Conservation (phyloP, 2,329 filamentous ascomycete genomes). For the Xylaria sp. region DNA sequence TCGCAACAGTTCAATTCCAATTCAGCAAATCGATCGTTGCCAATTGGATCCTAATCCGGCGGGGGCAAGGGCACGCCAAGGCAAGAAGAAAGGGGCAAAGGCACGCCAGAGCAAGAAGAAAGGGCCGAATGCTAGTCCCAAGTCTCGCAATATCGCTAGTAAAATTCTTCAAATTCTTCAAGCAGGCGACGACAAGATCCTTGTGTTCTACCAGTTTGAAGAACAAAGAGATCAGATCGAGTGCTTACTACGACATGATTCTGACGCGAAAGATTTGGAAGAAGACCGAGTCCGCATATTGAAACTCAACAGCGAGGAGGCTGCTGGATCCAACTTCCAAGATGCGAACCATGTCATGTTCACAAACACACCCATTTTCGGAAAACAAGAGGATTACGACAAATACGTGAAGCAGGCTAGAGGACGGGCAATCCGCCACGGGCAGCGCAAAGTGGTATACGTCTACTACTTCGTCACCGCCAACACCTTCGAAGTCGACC, state of each 20-base stretch:
- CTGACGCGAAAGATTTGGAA: neutral
- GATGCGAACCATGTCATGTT: constrained; percentile 52
- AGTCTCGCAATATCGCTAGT: constrained; percentile 32
- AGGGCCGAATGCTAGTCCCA: constrained; percentile 29
- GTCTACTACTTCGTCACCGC: constrained; percentile 49
- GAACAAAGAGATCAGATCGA: constrained; percentile 39
- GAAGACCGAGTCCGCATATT: constrained; percentile 42
- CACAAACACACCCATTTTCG: constrained; percentile 43
- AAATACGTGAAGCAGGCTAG: constrained; percentile 48
- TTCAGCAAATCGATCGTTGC: constrained; percentile 20
- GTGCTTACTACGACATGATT: constrained; percentile 27
- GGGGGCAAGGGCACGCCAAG: neutral
- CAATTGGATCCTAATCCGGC: neutral
- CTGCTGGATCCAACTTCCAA: constrained; percentile 50
- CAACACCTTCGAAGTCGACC: constrained; percentile 49
- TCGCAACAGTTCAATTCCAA: constrained; percentile 16
- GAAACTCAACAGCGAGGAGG: constrained; percentile 46
- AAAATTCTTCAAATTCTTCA: constrained; percentile 24
- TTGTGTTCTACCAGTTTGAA: constrained; percentile 48
- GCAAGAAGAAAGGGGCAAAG: neutral
- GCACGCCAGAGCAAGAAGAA: neutral
- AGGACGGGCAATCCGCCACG: constrained; percentile 48
- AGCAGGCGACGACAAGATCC: constrained; percentile 32
- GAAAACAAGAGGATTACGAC: constrained; percentile 42
- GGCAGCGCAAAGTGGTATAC: constrained; percentile 46